Conservation (phyloP, 2,329 filamentous ascomycete genomes). For the Botrytis cinerea region DNA sequence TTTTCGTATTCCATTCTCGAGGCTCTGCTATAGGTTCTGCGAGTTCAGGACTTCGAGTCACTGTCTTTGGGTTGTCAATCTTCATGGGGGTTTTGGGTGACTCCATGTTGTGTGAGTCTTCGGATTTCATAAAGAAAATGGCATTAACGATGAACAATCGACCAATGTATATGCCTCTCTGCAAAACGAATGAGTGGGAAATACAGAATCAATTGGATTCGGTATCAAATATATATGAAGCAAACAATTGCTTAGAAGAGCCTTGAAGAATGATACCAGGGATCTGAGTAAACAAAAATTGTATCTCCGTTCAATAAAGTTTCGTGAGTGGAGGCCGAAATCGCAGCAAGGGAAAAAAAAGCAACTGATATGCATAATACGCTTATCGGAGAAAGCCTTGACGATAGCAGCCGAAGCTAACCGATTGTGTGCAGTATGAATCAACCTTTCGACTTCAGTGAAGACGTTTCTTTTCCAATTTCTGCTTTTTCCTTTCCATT, state of each 20-base stretch:
- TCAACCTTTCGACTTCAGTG: neutral
- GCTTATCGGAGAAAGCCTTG: conserved; percentile 14
- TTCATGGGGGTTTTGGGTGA: conserved; percentile 18
- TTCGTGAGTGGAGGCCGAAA: conserved; percentile 10
- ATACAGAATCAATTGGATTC: neutral
- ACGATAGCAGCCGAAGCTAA: conserved; percentile 12
- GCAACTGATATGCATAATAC: neutral
- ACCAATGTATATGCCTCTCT: neutral
- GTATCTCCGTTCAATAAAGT: conserved; percentile 7
- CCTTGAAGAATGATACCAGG: neutral
- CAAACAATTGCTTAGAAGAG: neutral
- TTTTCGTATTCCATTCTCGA: conserved; percentile 71
- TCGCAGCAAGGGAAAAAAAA: conserved; percentile 7
- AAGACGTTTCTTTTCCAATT: neutral
- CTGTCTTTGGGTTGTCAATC: conserved; percentile 20
- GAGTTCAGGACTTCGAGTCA: conserved; percentile 20
- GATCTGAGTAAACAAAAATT: neutral
- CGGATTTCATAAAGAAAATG: conserved; percentile 8
- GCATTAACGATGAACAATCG: neutral
- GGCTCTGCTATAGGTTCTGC: conserved; percentile 29
- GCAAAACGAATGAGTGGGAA: neutral
- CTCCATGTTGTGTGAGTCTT: conserved; percentile 11
- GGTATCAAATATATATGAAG: neutral
- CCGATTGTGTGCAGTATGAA: neutral
- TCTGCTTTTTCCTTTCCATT: neutral